A percentile compares a stretch with the other conserved stretches of the same genome.
Evolutionary conservation across 164 flowering plant species (phyloP).

Genomic region (Nymphaea colorata): DNA sequence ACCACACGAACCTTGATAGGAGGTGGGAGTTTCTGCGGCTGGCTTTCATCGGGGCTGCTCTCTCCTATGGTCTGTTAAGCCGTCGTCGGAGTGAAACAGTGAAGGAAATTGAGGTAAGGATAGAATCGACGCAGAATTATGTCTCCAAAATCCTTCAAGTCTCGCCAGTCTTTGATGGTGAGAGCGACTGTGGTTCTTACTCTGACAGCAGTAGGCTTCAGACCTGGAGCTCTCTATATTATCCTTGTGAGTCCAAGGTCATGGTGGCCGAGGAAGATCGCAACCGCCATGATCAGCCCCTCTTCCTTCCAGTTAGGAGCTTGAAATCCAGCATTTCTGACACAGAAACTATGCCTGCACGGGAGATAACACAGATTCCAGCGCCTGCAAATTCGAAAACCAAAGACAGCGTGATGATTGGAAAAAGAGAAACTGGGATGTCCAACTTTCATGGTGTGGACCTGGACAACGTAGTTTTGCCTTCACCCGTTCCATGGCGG

Average conservation of each 20-base stretch:
- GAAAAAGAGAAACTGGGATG: constrained; percentile 7
- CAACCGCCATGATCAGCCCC: constrained; percentile 31
- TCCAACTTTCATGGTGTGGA: background rate
- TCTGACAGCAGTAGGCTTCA: constrained; percentile 44
- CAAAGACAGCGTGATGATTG: constrained; percentile 4
- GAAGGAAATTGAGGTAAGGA: constrained; percentile 23
- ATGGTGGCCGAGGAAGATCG: constrained; percentile 39
- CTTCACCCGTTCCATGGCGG: constrained; percentile 60
- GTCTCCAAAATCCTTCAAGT: constrained; percentile 66
- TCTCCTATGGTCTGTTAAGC: constrained; percentile 87
- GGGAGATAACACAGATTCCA: background rate
- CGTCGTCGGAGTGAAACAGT: constrained; percentile 38
- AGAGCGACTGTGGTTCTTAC: constrained; percentile 28
- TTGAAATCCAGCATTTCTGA: constrained; percentile 49
- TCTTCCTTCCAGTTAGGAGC: constrained; percentile 79
- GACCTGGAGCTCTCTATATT: constrained; percentile 62
- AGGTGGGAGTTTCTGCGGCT: constrained; percentile 93
- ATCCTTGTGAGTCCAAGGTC: constrained; percentile 40
- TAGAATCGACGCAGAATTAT: constrained; percentile 44
- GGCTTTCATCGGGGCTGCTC: constrained; percentile 76
- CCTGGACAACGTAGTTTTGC: constrained; percentile 34
- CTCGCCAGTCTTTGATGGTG: constrained; percentile 75
- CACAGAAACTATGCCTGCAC: constrained; percentile 8
- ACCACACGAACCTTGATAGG: constrained; percentile 37
- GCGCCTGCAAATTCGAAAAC: constrained; percentile 1